A percentile compares a stretch with the other conserved stretches of the same genome.
Conservation (phyloP, 2,329 filamentous ascomycete genomes). For the Grosmannia huntii region DNA sequence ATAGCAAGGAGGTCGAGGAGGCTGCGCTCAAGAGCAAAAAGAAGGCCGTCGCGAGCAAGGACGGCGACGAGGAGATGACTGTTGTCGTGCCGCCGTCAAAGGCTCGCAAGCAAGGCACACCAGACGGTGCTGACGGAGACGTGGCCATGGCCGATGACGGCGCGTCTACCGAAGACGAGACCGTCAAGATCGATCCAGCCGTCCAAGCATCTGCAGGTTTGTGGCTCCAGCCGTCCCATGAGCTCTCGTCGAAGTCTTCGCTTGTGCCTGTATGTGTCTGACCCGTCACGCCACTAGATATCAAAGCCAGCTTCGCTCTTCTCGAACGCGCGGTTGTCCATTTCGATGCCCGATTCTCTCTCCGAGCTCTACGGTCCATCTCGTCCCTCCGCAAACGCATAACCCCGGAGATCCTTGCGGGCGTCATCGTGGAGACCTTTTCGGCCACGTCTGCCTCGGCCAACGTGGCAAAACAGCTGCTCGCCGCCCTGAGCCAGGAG, state of each 20-base stretch:
- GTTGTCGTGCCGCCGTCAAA: conserved; percentile 60
- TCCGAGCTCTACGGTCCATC: conserved; percentile 87
- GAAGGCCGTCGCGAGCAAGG: conserved; percentile 50
- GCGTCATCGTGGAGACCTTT: conserved; percentile 73
- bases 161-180: conserved; percentile 30
- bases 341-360: conserved; percentile 90
- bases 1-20: conserved; percentile 53
- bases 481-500: conserved; percentile 56
- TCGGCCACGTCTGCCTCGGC: conserved; percentile 45
- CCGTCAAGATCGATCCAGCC: conserved; percentile 46
- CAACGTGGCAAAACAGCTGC: conserved; percentile 54
- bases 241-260: neutral
- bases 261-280: too few species aligned
- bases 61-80: conserved; percentile 71
- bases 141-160: conserved; percentile 55
- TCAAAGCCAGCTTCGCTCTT: conserved; percentile 85
- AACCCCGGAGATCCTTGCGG: conserved; percentile 65
- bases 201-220: conserved; percentile 48
- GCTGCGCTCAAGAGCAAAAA: conserved; percentile 47
- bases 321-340: conserved; percentile 83
- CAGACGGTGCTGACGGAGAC: conserved; percentile 49
- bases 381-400: conserved; percentile 89
- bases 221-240: conserved; percentile 11
- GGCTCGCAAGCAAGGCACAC: conserved; percentile 25
- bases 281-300: conserved; percentile 47